Evolutionary conservation across 2,329 filamentous ascomycete genomes (phyloP).

Genomic region (Hypoxylon sp.): DNA sequence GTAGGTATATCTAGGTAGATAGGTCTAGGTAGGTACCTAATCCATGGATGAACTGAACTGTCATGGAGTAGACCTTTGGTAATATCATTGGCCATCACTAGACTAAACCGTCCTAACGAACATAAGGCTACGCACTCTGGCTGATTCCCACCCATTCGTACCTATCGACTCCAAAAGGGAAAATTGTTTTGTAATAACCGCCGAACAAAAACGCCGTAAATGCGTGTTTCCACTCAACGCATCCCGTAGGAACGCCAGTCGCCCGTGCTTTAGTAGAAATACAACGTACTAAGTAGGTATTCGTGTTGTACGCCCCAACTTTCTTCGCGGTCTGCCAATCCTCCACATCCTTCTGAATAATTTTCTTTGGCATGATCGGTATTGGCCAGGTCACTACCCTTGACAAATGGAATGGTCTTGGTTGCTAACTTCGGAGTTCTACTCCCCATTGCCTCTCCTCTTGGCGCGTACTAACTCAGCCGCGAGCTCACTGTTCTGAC

Average conservation of each 20-base stretch:
- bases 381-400: not conserved
- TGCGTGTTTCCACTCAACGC: slow-evolving; percentile 27
- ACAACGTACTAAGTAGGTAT: slow-evolving; percentile 27
- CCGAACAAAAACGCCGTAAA: slow-evolving; percentile 33
- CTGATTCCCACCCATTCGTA: slow-evolving; percentile 2
- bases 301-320: slow-evolving; percentile 17
- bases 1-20: too few species aligned
- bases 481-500: slow-evolving; percentile 54
- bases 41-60: slow-evolving; percentile 4
- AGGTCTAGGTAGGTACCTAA: not conserved
- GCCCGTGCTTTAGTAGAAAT: slow-evolving; percentile 30
- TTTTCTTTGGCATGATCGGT: not conserved
- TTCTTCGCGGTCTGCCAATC: slow-evolving; percentile 6
- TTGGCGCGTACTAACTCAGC: slow-evolving; percentile 52
- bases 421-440: slow-evolving; percentile 20
- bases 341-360: not conserved
- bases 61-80: slow-evolving; percentile 10
- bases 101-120: slow-evolving; percentile 7
- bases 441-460: slow-evolving; percentile 50
- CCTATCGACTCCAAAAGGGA: slow-evolving; percentile 9
- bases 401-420: not conserved
- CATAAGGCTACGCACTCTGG: slow-evolving; percentile 21
- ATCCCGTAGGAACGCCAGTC: slow-evolving; percentile 32
- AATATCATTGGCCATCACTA: slow-evolving; percentile 31
- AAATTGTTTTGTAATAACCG: slow-evolving; percentile 24